Evolutionary conservation across 257 asterid genomes (phyloP).

Genomic region (Coffea canephora): DNA sequence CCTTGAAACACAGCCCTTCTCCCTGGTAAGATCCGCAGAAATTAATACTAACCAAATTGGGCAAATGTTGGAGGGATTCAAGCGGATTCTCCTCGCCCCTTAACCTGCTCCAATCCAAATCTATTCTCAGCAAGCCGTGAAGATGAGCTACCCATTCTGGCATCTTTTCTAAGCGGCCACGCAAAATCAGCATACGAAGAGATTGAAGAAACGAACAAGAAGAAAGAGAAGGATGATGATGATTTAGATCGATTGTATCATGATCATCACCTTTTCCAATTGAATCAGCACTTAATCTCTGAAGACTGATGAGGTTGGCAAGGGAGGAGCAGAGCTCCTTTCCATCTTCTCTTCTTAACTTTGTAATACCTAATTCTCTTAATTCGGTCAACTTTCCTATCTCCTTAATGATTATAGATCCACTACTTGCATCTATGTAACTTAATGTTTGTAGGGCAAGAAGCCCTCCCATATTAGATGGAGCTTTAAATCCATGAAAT

Average conservation of each 20-base stretch:
- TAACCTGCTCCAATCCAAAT: background rate
- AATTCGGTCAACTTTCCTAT: constrained; percentile 28
- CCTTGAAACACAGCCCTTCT: background rate
- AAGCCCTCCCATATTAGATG: constrained; percentile 15
- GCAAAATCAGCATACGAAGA: background rate
- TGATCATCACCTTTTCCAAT: background rate
- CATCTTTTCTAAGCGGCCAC: constrained; percentile 10
- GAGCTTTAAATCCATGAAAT: constrained; percentile 10
- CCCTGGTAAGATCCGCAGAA: background rate
- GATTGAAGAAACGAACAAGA: too few species aligned
- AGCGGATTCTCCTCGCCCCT: background rate
- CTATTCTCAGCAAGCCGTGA: background rate
- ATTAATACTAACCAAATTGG: background rate
- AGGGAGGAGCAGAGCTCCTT: constrained; percentile 32
- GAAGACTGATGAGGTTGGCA: constrained; percentile 19
- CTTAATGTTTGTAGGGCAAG: background rate
- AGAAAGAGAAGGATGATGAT: background rate
- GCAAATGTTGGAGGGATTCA: background rate
- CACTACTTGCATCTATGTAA: constrained; percentile 8
- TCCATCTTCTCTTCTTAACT: constrained; percentile 32
- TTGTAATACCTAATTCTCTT: constrained; percentile 20
- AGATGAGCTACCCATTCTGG: constrained; percentile 14
- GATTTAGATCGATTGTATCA: constrained; percentile 18
- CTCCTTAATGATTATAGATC: constrained; percentile 16
- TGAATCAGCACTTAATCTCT: background rate